Evolutionary conservation across 2,329 filamentous ascomycete species (phyloP).

Genomic region (Hypomyces perniciosus): DNA sequence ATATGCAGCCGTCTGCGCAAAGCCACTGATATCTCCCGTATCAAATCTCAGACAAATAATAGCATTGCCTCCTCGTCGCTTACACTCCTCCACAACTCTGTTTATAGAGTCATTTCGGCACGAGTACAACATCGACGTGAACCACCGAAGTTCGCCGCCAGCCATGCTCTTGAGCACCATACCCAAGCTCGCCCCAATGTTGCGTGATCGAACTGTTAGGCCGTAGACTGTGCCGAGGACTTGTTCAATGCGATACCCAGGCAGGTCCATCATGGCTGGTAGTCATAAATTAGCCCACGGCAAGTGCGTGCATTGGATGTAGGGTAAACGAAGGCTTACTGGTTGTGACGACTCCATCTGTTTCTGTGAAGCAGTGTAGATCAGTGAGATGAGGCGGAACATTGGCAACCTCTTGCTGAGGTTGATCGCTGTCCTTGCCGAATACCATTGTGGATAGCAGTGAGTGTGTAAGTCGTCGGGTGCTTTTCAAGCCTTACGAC

Average conservation of each 20-base stretch:
- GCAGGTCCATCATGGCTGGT: slow-evolving; percentile 54
- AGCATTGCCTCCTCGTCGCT: slow-evolving; percentile 53
- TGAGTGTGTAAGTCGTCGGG: too few species aligned
- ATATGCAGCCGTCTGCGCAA: slow-evolving; percentile 55
- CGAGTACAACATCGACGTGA: slow-evolving; percentile 53
- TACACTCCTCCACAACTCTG: slow-evolving; percentile 50
- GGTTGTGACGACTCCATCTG: slow-evolving; percentile 53
- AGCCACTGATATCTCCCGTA: slow-evolving; percentile 47
- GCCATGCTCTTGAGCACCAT: slow-evolving; percentile 52
- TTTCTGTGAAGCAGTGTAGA: slow-evolving; percentile 55
- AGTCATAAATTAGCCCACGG: not conserved
- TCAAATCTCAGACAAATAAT: slow-evolving; percentile 55
- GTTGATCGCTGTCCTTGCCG: slow-evolving; percentile 21
- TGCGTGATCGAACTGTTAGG: slow-evolving; percentile 51
- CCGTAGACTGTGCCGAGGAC: slow-evolving; percentile 55
- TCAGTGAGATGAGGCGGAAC: slow-evolving; percentile 39
- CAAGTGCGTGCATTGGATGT: not conserved
- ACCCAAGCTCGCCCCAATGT: slow-evolving; percentile 49
- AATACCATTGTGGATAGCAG: slow-evolving; percentile 20
- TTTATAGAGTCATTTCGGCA: slow-evolving; percentile 54
- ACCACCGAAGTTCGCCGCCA: slow-evolving; percentile 54
- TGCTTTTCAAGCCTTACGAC: too few species aligned
- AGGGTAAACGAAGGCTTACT: slow-evolving; percentile 26
- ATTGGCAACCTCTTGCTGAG: slow-evolving; percentile 26
- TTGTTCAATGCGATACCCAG: slow-evolving; percentile 51